Evolutionary conservation across 2,329 filamentous ascomycete genomes (phyloP), one percentile per base, ranked within the genome.

Genomic region (Coniochaeta sp.): DNA sequence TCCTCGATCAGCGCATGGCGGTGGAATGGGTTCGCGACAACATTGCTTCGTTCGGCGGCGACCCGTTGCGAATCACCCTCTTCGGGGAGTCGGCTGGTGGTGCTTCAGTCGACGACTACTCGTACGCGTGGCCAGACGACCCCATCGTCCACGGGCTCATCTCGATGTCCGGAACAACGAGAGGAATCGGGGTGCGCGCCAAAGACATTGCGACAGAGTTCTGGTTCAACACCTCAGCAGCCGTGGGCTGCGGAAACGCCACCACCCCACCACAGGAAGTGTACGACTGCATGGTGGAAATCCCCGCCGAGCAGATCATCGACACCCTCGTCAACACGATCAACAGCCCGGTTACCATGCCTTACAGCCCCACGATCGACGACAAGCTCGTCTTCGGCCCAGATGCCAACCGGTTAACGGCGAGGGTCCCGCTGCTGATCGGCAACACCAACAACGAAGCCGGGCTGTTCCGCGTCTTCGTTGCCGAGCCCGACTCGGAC

Each of bases 21-120:
- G 68, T 82, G 0, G 76, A 81, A 68, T 82, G 80, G 80, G 66
- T 80, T 0, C 73, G 70, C 5, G 70, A 75, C 58, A 81, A 82
- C 63, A 75, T 79, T 28, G 72, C 66, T 7, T 66, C 65, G 1
- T 82, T 82, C 61, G 77, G 79, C 44, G 80, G 80, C 24, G 74
- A 79, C 59, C 66, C 72, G 0, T 40, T 60, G 5, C 66, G 68
- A 10, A 79, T 80, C 61, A 71, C 72, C 1, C 70, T 79, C 12
- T 73, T 73, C 44, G 79, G 79, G 9, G 73, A 79, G 67, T 79
- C 77, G 19, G 76, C 79, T 1, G 77, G 79, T n/a, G 68, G 65
- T 10, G 70, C 74, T 0, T 68, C 73, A 0, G 74, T 75, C 0
- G 78, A 81, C 62, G 74, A 75, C 64, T 79, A 76, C 69, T 72